Conservation (phyloP, 495 filamentous ascomycete genomes). For the Rusavskia elegans region DNA sequence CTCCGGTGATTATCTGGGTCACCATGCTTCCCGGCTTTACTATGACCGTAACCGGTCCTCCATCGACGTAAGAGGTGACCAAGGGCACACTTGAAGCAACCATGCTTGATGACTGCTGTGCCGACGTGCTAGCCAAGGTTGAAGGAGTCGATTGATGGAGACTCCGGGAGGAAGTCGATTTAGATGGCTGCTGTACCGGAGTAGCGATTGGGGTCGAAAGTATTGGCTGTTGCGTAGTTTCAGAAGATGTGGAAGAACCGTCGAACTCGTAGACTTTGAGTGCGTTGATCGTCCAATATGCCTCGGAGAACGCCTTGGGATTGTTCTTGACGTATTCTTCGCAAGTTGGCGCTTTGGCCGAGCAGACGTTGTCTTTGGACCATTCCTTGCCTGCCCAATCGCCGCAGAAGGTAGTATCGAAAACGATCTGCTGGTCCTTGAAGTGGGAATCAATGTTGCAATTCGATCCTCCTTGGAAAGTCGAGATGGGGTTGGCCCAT, state of each 20-base stretch:
- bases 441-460: slow-evolving; percentile 50
- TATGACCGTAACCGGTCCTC: not conserved
- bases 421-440: slow-evolving; percentile 41
- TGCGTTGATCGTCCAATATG: slow-evolving; percentile 49
- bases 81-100: not conserved
- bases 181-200: not conserved
- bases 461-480: slow-evolving; percentile 32
- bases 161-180: no score
- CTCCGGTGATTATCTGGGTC: not conserved
- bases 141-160: no score
- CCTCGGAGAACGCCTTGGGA: slow-evolving; percentile 35
- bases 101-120: no score
- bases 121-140: no score
- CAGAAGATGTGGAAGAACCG: not conserved
- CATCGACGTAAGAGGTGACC: not conserved
- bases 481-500: slow-evolving; percentile 43
- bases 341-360: slow-evolving; percentile 31
- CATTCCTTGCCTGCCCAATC: slow-evolving; percentile 40
- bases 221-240: not conserved
- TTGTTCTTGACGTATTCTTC: slow-evolving; percentile 46
- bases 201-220: not conserved
- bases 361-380: slow-evolving; percentile 13
- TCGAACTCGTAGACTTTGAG: slow-evolving; percentile 40
- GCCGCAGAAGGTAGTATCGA: slow-evolving; percentile 14
- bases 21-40: not conserved